Evolutionary conservation across 2,329 filamentous ascomycete species (phyloP).

Genomic region (Hymenoscyphus fructigenus): DNA sequence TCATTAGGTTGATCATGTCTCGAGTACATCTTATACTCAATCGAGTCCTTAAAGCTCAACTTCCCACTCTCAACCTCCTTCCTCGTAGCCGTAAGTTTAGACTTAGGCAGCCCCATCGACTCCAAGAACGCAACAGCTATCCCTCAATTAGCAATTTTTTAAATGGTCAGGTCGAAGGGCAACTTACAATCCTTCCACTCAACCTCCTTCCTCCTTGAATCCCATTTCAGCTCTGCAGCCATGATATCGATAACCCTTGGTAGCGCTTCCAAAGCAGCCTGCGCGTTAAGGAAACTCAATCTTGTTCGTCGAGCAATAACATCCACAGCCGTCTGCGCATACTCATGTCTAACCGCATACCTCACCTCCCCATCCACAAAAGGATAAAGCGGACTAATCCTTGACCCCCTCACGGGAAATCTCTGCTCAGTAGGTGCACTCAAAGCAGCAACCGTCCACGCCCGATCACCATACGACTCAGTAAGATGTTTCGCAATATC

Average conservation of each 20-base stretch:
- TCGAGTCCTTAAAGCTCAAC: constrained; percentile 54
- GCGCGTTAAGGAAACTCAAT: constrained; percentile 86
- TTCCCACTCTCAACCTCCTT: constrained; percentile 61
- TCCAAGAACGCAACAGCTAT: constrained; percentile 59
- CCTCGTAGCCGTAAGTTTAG: constrained; percentile 56
- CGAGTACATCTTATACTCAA: constrained; percentile 63
- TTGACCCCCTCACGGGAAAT: constrained; percentile 80
- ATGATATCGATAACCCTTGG: constrained; percentile 88
- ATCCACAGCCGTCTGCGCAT: constrained; percentile 87
- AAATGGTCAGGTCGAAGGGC: no score
- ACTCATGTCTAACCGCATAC: constrained; percentile 85
- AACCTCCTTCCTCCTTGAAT: constrained; percentile 64
- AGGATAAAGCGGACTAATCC: constrained; percentile 78
- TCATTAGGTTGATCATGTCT: constrained; percentile 53
- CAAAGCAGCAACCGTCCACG: constrained; percentile 84
- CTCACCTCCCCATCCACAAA: constrained; percentile 91
- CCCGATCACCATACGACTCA: constrained; percentile 85
- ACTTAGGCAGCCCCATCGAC: constrained; percentile 64
- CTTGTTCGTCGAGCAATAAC: constrained; percentile 82
- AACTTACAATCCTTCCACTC: constrained; percentile 77
- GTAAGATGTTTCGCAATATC: constrained; percentile 88
- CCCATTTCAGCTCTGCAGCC: constrained; percentile 81
- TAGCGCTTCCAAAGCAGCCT: constrained; percentile 83
- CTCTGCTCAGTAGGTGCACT: constrained; percentile 73
- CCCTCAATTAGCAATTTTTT: constrained; percentile 4